Percentiles rank a stretch among this genome's conserved stretches.
Evolutionary conservation across 371 early-diverging fungal species (phyloP).

Genomic region (Circinella minor): DNA sequence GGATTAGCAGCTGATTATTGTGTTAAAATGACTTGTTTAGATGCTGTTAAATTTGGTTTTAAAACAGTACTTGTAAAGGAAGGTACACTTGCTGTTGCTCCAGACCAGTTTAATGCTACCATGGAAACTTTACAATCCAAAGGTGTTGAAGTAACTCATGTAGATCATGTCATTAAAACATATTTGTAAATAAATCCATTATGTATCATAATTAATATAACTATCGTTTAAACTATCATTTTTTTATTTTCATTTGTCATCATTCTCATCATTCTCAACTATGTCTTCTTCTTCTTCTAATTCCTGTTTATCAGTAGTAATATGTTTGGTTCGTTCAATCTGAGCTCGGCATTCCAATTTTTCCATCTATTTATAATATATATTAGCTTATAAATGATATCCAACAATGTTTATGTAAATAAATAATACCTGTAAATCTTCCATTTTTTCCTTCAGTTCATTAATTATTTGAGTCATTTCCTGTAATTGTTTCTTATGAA

Average conservation of each 20-base stretch:
- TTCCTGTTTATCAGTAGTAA: not conserved
- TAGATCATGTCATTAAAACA: slow-evolving; percentile 5
- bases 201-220: not conserved
- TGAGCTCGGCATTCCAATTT: slow-evolving; percentile 33
- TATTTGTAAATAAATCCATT: not conserved
- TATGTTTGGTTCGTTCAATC: not conserved
- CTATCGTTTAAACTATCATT: not conserved
- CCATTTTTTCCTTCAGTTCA: slow-evolving; percentile 26
- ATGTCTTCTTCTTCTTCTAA: not conserved
- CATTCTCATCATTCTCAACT: too few relatives aligned
- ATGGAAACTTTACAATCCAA: slow-evolving; percentile 25
- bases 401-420: too few relatives aligned
- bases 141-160: slow-evolving; percentile 27
- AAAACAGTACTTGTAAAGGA: slow-evolving; percentile 39
- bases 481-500: slow-evolving; percentile 21
- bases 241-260: too few relatives aligned
- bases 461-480: slow-evolving; percentile 21
- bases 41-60: slow-evolving; percentile 54
- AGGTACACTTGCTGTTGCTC: slow-evolving; percentile 35
- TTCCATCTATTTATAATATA: slow-evolving; percentile 21
- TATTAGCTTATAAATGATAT: too few relatives aligned
- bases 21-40: slow-evolving; percentile 46
- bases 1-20: slow-evolving; percentile 51
- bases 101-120: slow-evolving; percentile 22
- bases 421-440: slow-evolving; percentile 31